Evolutionary conservation across 169 alveolate genomes (phyloP).

Genomic region (Plasmodium vivax): DNA sequence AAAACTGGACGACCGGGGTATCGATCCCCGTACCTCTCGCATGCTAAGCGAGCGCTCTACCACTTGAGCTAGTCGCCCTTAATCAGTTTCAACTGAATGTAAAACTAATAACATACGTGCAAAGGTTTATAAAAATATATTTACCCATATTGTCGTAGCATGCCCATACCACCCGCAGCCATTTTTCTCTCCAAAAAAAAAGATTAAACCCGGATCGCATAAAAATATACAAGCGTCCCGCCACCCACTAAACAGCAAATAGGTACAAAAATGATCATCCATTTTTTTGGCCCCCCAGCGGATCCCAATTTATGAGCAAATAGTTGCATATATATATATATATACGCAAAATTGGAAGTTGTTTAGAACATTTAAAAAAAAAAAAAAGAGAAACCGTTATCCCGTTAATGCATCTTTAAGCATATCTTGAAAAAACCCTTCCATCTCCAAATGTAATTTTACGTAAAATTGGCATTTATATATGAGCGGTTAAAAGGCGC

Average conservation of each 20-base stretch:
- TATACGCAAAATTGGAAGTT: background rate
- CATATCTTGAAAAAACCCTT: background rate
- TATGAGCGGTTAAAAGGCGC: background rate
- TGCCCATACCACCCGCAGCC: background rate
- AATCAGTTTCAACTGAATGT: background rate
- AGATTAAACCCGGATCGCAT: background rate
- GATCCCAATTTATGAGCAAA: background rate
- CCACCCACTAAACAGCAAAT: background rate
- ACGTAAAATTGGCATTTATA: background rate
- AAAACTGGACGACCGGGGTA: slow-evolving; percentile 94
- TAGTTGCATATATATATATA: background rate
- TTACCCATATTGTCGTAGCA: background rate
- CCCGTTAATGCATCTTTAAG: background rate
- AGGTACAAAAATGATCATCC: background rate
- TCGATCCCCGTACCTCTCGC: slow-evolving; percentile 99
- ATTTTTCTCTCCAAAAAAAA: background rate
- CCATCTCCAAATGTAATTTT: background rate
- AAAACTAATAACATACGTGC: background rate
- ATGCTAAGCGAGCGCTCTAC: slow-evolving; percentile 99
- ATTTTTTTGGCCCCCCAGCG: background rate
- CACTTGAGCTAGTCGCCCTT: slow-evolving; percentile 99
- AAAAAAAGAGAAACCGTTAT: background rate
- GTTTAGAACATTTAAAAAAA: background rate
- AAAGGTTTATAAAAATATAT: background rate
- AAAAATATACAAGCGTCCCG: background rate